phyloP scores from a whole-genome alignment of 2,329 filamentous ascomycete genomes.

The Aspergillus intermedius region DNA sequence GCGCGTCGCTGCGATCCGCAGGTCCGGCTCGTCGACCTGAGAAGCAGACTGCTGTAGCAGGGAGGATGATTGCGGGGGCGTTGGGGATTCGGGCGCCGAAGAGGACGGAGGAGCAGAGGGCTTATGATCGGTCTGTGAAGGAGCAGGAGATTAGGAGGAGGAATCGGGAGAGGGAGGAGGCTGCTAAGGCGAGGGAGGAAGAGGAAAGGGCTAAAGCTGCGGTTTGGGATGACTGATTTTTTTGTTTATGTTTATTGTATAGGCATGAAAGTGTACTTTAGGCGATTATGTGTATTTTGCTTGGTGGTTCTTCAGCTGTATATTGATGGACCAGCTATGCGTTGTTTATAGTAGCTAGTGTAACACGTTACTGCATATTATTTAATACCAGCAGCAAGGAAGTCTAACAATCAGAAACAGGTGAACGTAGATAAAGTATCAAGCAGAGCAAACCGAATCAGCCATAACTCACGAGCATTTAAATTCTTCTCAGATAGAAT shows the following conservation, averaged over 20 bases:
- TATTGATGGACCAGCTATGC: too few relatives aligned
- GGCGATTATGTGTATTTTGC: too few relatives aligned
- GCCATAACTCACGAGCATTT: too few relatives aligned
- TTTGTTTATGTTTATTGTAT: background rate
- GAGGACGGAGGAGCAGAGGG: slow-evolving; percentile 79
- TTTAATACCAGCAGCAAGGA: too few relatives aligned
- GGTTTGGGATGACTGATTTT: slow-evolving; percentile 68
- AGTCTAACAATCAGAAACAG: too few relatives aligned
- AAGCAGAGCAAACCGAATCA: too few relatives aligned
- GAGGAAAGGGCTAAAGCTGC: slow-evolving; percentile 69
- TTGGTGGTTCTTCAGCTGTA: too few relatives aligned
- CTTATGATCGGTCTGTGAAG: slow-evolving; percentile 74
- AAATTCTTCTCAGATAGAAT: slow-evolving; percentile 12
- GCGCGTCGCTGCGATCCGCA: slow-evolving; percentile 7
- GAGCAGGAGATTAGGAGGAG: slow-evolving; percentile 76
- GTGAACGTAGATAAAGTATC: too few relatives aligned
- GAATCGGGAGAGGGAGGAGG: slow-evolving; percentile 64
- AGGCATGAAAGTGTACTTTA: background rate
- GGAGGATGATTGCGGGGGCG: slow-evolving; percentile 81
- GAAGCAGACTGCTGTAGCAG: slow-evolving; percentile 88
- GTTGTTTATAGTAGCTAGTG: too few relatives aligned
- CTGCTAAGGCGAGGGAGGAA: slow-evolving; percentile 57
- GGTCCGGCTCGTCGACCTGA: slow-evolving; percentile 55
- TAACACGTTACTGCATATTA: too few relatives aligned
- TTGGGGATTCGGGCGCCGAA: slow-evolving; percentile 74